Evolutionary conservation across 169 alveolate species (phyloP), one percentile per base, ranked within the genome.

Genomic region (Babesia microti): DNA sequence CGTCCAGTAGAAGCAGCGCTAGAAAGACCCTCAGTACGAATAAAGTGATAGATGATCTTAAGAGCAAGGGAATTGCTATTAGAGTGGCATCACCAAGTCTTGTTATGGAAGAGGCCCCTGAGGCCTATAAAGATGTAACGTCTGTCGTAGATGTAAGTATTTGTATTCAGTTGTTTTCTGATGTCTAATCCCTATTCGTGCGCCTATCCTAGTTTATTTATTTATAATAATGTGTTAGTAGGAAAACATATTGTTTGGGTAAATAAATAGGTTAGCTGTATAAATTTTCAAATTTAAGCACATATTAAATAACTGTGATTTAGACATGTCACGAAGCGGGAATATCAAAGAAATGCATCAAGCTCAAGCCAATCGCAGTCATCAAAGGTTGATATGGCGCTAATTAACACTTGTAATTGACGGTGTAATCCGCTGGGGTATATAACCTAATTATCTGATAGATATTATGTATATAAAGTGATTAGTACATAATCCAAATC

Each of bases 51-150:
- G 46, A 49, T 28, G 59, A 76, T 19, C 60, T 84, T 26, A 67
- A 74, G 48, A 87, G 65, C 14, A 52, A 39, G 47, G 68, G 66
- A 34, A 68, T 69, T 19, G 30, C 68, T 65, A 48, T 85, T 41
- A 81, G 93, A 4, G 93, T 85, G 17, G 93, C 93, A 5, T 79
- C 89, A 0, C 93, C 93, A 7, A 85, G 82, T 67, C 59, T 85
- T 41, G 63, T 85, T 26, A 75, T 83, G 79, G 93, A 85, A 56
- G 93, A 85, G 52, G 93, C 93, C 3, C 93, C 93, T 0, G 91
- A 80, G 55, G 75, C 89, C 17, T 85, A 85, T 76, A 85, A 85
- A 57, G 88, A 85, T 40, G 89, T 85, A 46, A 55, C 85, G 2
- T 82, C 66, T 11, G 92, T 83, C 7, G 89, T 82, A 22, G 60